Evolutionary conservation across 148 eudicot species (phyloP), one percentile per base, ranked within the genome.

Genomic region (Arbutus unedo): DNA sequence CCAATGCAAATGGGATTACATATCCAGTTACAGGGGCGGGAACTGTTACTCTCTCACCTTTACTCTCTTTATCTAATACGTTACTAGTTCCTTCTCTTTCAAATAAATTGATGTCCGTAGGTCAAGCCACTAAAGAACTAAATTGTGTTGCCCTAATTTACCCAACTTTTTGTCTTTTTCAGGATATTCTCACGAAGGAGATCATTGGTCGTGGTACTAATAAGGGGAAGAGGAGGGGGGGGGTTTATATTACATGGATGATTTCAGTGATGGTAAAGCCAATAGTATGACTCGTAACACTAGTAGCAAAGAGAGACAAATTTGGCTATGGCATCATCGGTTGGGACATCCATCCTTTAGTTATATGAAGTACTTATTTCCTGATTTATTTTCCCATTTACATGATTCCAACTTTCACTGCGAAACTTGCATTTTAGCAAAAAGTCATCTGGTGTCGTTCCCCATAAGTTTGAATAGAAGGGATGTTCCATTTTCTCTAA

Each of bases 181-280:
- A 76, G 79, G 60, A 76, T 50, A 51, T 76, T 49, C 54, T 15
- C 14, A 76, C 23, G 13, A 47, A 49, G 79, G 56, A 49, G 79
- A 76, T 49, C 9, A 76, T 76, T 76, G 79, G 79, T 25, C 56
- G 21, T 76, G 79, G 79, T 49, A 76, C 79, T 49, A 19, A 49
- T n/a, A n/a, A n/a, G n/a, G n/a, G n/a, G n/a, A n/a, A n/a, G n/a
- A n/a, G n/a, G n/a, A n/a, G 21, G 5, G 38, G 38, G 79, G 56
- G 57, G 56, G 57, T 7, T 38, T 76, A 13, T 76, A 19, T 25
- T 76, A 76, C 15, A 4, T 76, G 23, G 57, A 76, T 44, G 77
- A 74, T 4, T 23, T 67, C 18, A 18, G 53, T 44, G 4, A 5
- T 4, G 31, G 77, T 0, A 19, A 8, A 10, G 21, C 62, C 0